Conservation (phyloP, 129 eudicot genomes). For the Flaveria linearis region DNA sequence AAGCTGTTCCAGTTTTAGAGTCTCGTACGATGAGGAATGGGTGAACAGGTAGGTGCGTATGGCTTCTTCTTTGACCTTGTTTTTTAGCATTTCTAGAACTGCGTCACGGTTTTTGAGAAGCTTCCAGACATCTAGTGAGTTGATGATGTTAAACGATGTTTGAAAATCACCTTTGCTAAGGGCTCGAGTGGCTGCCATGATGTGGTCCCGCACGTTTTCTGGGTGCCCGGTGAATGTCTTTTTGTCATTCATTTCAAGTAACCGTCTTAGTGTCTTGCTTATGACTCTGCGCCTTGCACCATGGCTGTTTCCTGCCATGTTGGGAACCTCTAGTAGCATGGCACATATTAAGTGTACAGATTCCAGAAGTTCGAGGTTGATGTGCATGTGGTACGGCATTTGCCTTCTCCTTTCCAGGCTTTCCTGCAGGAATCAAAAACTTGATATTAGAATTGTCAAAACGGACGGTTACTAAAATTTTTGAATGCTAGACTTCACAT, state of each 20-base stretch:
- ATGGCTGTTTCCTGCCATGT: conserved; percentile 31
- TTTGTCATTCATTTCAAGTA: conserved; percentile 63
- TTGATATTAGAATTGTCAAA: background rate
- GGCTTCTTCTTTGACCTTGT: conserved; percentile 81
- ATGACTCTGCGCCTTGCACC: conserved; percentile 62
- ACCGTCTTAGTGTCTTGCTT: conserved; percentile 72
- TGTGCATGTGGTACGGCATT: conserved; percentile 98
- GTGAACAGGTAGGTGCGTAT: conserved; percentile 72
- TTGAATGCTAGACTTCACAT: too few species aligned
- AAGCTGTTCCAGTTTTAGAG: conserved; percentile 63
- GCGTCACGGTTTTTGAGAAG: conserved; percentile 52
- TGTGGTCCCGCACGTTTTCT: conserved; percentile 81
- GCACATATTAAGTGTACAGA: conserved; percentile 85
- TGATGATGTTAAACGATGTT: conserved; percentile 65
- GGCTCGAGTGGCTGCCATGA: conserved; percentile 83
- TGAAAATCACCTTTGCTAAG: conserved; percentile 76
- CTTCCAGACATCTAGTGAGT: conserved; percentile 79
- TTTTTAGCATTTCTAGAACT: conserved; percentile 67
- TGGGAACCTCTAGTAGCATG: conserved; percentile 66
- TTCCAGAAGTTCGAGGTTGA: conserved; percentile 85
- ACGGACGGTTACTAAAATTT: background rate
- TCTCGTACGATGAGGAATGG: conserved; percentile 51
- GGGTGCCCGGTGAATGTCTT: conserved; percentile 83
- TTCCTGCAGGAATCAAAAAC: conserved; percentile 45
- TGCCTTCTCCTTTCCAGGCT: conserved; percentile 81